Base-by-base conservation (phyloP, 1,139 yeast species). In the Candida anutae region DNA sequence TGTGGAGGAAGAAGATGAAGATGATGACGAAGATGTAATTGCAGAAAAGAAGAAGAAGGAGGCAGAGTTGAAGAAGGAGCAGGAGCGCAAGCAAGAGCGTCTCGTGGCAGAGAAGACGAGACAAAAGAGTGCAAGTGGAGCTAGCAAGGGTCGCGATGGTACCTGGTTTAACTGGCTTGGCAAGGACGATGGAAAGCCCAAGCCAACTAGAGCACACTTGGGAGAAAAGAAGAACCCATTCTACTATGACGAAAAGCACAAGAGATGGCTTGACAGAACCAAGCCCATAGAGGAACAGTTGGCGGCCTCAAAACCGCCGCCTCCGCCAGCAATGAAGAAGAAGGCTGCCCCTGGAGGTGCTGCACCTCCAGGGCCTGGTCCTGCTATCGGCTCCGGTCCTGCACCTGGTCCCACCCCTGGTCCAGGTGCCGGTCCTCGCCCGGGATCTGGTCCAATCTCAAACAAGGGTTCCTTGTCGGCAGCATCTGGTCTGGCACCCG, bases 231-330 rank as follows among this genome's bases (percentile, higher is more conserved):
- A 27, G 5, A 39, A 38, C 26, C 44, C 44, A 25, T 80, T 90
- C 45, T 74, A 74, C 42, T 93, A 76, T 49, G 95, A 88, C 55
- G 93, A 84, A 43, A 75, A 80, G 35, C 69, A 83, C 46, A 79
- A 81, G 48, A 69, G 95, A 46, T 90, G 96, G 95, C 75, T 90
- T 30, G 79, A 84, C 46, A 75, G 74, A 35, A 74, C 76, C 35
- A 72, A 69, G 12, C 75, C 83, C 1, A 71, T 82, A 25, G 77
- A 76, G 37, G 95, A 85, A 27, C 84, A 79, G 40, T 66, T 75
- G 34, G 62, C 58, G 34, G 55, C 69, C 6, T 57, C 71, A 1
- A 69, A 75, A 1, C 77, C 90, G 2, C 84, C 94, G 2, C 93
- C 94, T 2, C 90, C 93, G 3, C 84, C 85, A 4, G 50, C 55